These are phyloP conservation scores for Pyrenochaeta sp. DNA, from an alignment of 2,329 filamentous ascomycete genomes.

Conservation along the genomic window DNA sequence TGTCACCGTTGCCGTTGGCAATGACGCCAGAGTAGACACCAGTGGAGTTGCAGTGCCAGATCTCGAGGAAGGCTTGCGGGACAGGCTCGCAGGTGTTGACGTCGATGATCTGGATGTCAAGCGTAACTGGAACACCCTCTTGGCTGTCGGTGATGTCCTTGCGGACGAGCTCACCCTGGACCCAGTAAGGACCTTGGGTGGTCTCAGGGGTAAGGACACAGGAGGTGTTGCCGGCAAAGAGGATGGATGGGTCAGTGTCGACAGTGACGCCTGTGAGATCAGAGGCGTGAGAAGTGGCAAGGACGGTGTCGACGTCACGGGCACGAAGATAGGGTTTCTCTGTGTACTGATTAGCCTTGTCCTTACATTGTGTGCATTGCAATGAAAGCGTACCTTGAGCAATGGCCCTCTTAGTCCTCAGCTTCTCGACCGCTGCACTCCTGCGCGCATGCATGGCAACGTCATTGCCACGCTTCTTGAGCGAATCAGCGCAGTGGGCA, in stretches of 20 bases:
- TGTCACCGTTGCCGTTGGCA: conserved; percentile 54
- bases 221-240: conserved; percentile 45
- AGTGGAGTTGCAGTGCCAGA: conserved; percentile 59
- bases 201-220: conserved; percentile 47
- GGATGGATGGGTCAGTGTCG: conserved; percentile 33
- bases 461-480: conserved; percentile 52
- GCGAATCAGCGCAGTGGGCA: conserved; percentile 51
- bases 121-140: conserved; percentile 57
- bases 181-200: conserved; percentile 50
- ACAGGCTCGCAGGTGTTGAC: conserved; percentile 63
- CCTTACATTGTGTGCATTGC: neutral
- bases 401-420: conserved; percentile 51
- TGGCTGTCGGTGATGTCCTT: conserved; percentile 59
- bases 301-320: conserved; percentile 37
- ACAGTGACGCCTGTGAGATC: conserved; percentile 40
- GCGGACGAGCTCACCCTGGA: conserved; percentile 62
- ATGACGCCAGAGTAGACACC: conserved; percentile 48
- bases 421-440: conserved; percentile 48
- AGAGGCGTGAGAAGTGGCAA: conserved; percentile 39
- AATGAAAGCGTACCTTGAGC: conserved; percentile 16
- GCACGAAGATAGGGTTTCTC: conserved; percentile 37
- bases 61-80: conserved; percentile 59
- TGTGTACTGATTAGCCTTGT: conserved; percentile 17
- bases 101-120: conserved; percentile 65
- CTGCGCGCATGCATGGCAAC: conserved; percentile 54